phyloP scores from a whole-genome alignment of 306 rosid species.

The Cucurbita argyrosperma region DNA sequence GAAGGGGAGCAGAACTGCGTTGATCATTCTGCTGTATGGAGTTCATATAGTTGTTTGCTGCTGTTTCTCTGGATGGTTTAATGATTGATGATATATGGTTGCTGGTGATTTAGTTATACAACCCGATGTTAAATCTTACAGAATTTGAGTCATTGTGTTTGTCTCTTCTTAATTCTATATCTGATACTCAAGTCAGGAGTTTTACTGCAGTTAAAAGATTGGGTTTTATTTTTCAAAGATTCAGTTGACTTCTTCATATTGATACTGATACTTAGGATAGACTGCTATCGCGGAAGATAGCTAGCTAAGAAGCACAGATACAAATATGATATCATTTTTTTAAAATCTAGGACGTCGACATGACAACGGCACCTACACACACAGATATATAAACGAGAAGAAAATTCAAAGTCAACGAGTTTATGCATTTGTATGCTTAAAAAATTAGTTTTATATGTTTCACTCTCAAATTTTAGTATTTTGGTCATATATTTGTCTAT shows the following conservation, averaged over 20 bases:
- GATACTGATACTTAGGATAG: too few species aligned
- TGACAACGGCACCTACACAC: too few species aligned
- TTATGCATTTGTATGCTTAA: too few species aligned
- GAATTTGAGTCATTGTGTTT: background rate
- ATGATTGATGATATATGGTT: background rate
- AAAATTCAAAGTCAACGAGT: too few species aligned
- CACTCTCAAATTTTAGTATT: too few species aligned
- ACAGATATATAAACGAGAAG: too few species aligned
- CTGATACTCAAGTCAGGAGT: background rate
- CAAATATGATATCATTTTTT: too few species aligned
- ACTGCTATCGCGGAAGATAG: too few species aligned
- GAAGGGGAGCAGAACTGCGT: background rate
- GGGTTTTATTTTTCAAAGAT: background rate
- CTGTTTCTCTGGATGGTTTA: background rate
- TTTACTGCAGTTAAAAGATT: background rate
- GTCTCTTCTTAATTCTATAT: background rate
- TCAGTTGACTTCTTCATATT: background rate
- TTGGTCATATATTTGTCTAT: too few species aligned
- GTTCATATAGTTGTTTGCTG: background rate
- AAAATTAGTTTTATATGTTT: too few species aligned
- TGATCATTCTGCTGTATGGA: background rate
- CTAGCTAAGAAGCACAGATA: too few species aligned
- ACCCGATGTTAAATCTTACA: background rate
- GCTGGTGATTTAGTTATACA: background rate
- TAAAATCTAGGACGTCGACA: too few species aligned